phyloP scores from a whole-genome alignment of 495 filamentous ascomycete genomes.

The Hypoxylon rickii region DNA sequence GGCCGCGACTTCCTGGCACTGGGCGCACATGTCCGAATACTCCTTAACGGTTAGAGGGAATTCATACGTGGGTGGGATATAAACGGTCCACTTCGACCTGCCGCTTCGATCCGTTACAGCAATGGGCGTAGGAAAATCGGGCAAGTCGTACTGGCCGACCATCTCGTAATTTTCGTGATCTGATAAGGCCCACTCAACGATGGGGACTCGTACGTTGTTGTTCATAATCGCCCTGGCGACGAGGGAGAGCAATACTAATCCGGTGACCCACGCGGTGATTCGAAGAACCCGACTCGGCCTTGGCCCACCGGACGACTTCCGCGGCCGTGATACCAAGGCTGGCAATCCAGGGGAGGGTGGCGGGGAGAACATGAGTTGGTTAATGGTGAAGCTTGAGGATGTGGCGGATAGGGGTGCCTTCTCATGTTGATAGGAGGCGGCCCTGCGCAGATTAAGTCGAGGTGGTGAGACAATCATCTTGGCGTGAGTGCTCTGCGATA shows the following conservation, averaged over 20 bases:
- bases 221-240: conserved; percentile 34
- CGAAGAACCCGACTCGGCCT: conserved; percentile 56
- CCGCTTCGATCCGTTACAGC: conserved; percentile 61
- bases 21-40: conserved; percentile 64
- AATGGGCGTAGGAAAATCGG: conserved; percentile 62
- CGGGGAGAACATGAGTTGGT: conserved; percentile 63
- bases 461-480: conserved; percentile 56
- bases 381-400: conserved; percentile 62
- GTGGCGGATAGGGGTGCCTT: conserved; percentile 56
- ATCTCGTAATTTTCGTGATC: conserved; percentile 52
- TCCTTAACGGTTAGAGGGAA: conserved; percentile 64
- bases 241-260: conserved; percentile 27
- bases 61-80: conserved; percentile 59
- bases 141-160: conserved; percentile 54
- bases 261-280: conserved; percentile 47
- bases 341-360: conserved; percentile 68
- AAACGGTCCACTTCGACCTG: conserved; percentile 68
- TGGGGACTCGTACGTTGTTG: conserved; percentile 29
- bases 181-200: conserved; percentile 40
- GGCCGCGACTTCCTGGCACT: conserved; percentile 58
- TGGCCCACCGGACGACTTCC: conserved; percentile 50
- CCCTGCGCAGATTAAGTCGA: conserved; percentile 55
- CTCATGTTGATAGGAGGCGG: conserved; percentile 54
- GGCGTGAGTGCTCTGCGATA: conserved; percentile 51
- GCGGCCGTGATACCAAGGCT: conserved; percentile 63